phyloP scores from a whole-genome alignment of 208 protist species.

The Wallacemonas rigidus region DNA sequence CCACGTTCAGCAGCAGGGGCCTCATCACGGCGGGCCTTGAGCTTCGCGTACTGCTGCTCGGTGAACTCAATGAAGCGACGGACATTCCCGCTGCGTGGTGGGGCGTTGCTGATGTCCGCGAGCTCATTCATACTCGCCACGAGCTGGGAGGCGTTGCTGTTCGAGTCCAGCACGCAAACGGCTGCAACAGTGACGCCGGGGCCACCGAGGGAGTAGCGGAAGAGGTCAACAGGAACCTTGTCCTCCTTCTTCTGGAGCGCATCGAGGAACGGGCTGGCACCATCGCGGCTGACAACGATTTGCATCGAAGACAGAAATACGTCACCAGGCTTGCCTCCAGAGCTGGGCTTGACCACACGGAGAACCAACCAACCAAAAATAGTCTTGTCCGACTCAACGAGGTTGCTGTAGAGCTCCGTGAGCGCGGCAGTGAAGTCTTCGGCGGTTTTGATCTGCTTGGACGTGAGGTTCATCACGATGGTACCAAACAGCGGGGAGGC shows the following conservation, averaged over 20 bases:
- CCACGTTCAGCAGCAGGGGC: constrained; percentile 29
- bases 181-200: constrained; percentile 40
- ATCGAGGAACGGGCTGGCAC: constrained; percentile 31
- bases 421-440: constrained; percentile 30
- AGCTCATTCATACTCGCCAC: constrained; percentile 36
- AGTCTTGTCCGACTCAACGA: constrained; percentile 27
- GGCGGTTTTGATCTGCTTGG: constrained; percentile 23
- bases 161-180: constrained; percentile 34
- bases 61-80: constrained; percentile 65
- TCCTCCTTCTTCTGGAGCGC: constrained; percentile 32
- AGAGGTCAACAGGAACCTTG: constrained; percentile 29
- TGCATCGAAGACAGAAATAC: constrained; percentile 51
- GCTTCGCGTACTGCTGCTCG: constrained; percentile 24
- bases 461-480: constrained; percentile 34
- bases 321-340: constrained; percentile 23
- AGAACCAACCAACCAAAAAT: constrained; percentile 51
- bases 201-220: constrained; percentile 52
- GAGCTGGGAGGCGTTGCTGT: constrained; percentile 18
- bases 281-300: constrained; percentile 37
- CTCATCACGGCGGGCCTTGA: constrained; percentile 25
- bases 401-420: constrained; percentile 25
- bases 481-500: constrained; percentile 60
- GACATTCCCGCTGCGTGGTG: constrained; percentile 64
- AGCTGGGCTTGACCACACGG: constrained; percentile 35
- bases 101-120: constrained; percentile 40